Percentiles rank a stretch among this genome's conserved stretches.
These are phyloP conservation scores for Saprolegnia diclina DNA, from an alignment of 352 stramenopile genomes.

Conservation along the genomic window DNA sequence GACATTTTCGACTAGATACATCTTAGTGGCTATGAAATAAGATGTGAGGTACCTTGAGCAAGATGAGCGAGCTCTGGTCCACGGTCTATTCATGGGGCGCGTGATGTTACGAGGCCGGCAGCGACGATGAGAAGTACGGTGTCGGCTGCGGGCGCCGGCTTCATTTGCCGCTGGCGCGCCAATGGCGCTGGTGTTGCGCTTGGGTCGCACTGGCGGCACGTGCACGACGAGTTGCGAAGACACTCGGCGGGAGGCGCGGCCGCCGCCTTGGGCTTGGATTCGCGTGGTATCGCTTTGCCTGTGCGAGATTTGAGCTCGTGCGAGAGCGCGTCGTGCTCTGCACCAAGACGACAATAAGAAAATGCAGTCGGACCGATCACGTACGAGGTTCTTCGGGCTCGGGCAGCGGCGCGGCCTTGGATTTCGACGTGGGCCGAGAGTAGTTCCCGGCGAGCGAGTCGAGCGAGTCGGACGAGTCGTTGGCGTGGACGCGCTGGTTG, in stretches of 20 bases:
- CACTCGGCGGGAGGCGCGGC: conserved; percentile 36
- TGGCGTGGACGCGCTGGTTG: conserved; percentile 9
- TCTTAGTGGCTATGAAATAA: not conserved
- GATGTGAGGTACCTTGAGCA: conserved; percentile 40
- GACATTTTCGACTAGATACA: conserved; percentile 57
- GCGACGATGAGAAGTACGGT: conserved; percentile 3
- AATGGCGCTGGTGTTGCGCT: conserved; percentile 29
- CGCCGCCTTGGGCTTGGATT: conserved; percentile 29
- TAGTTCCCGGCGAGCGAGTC: conserved; percentile 7
- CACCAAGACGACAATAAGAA: conserved; percentile 32
- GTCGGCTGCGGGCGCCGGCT: conserved; percentile 29
- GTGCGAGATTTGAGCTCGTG: conserved; percentile 75
- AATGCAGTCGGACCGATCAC: not conserved
- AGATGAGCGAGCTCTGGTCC: conserved; percentile 54
- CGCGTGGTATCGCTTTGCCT: conserved; percentile 56
- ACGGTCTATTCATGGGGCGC: conserved; percentile 27
- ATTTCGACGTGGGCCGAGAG: not conserved
- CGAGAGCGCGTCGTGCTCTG: conserved; percentile 77
- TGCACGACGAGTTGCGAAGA: conserved; percentile 63
- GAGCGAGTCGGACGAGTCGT: conserved; percentile 26
- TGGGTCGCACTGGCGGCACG: conserved; percentile 54
- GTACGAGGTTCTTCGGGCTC: conserved; percentile 26
- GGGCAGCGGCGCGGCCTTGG: conserved; percentile 12
- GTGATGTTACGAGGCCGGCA: conserved; percentile 32
- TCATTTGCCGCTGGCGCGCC: conserved; percentile 36